phyloP scores from a whole-genome alignment of 495 filamentous ascomycete species.

The Penicillium angulare region DNA sequence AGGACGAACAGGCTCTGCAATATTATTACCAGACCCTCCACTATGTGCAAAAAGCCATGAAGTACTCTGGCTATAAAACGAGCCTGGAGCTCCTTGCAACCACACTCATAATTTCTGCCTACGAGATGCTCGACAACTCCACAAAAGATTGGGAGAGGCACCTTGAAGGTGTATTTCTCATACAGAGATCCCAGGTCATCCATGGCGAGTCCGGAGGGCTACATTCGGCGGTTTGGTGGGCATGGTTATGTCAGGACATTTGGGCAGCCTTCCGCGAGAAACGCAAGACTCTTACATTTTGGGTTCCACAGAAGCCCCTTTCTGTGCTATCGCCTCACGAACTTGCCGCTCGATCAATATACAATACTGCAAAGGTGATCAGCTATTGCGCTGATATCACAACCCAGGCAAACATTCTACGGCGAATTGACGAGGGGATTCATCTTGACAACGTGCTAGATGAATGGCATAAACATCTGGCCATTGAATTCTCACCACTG shows the following conservation, averaged over 20 bases:
- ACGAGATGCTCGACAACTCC: slow-evolving; percentile 30
- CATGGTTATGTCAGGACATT: slow-evolving; percentile 29
- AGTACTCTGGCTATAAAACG: slow-evolving; percentile 18
- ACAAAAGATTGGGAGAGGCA: slow-evolving; percentile 29
- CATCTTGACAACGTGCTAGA: slow-evolving; percentile 16
- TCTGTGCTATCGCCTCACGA: slow-evolving; percentile 12
- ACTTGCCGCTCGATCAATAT: slow-evolving; percentile 13
- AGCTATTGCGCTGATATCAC: slow-evolving; percentile 8
- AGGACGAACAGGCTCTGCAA: slow-evolving; percentile 17
- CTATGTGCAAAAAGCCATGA: slow-evolving; percentile 28
- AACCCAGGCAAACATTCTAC: slow-evolving; percentile 4
- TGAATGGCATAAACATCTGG: slow-evolving; percentile 24
- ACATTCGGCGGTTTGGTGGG: slow-evolving; percentile 31
- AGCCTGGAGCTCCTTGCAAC: slow-evolving; percentile 27
- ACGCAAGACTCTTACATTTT: slow-evolving; percentile 25
- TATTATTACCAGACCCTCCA: slow-evolving; percentile 30
- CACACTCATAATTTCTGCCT: slow-evolving; percentile 25
- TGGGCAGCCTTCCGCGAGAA: slow-evolving; percentile 31
- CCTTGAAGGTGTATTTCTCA: slow-evolving; percentile 28
- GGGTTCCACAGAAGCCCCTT: slow-evolving; percentile 18
- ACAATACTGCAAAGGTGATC: slow-evolving; percentile 17
- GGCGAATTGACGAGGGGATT: slow-evolving; percentile 9
- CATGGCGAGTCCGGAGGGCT: slow-evolving; percentile 27
- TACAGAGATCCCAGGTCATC: slow-evolving; percentile 26
- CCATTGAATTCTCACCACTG: slow-evolving; percentile 23